Evolutionary conservation across 2,329 filamentous ascomycete species (phyloP), one percentile per base, ranked within the genome.

Genomic region (Ceratocystis variospora): DNA sequence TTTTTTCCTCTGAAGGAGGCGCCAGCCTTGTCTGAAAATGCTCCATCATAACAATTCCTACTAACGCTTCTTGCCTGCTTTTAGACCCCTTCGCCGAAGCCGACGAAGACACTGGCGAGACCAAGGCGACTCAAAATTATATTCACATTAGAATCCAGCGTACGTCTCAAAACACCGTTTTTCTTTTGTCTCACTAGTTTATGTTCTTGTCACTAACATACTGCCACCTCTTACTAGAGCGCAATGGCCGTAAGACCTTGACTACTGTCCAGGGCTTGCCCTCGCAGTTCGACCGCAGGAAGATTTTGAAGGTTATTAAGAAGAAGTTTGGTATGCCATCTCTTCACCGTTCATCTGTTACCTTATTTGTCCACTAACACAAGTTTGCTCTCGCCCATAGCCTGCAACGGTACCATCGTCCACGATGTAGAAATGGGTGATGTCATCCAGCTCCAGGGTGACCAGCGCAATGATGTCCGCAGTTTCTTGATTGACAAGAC

Each of bases 171-270:
- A 4, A 28, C 25, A 22, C 37, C 62, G 66, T 63, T 64, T 31
- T 62, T 57, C 28, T 63, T 57, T 63, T 57, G 62, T 61, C 67
- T 66, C 63, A 65, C 44, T 45, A n/a, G n/a, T 22, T 48, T 22
- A 6, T 48, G 46, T 22, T 8, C 22, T 10, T 22, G 8, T 25
- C 2, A 15, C 48, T 48, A n/a, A n/a, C 19, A 22, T n/a, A 31
- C 15, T 25, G 37, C 44, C 66, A 57, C 57, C 45, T 25, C 46
- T 6, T 3, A 28, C 41, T 12, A 97, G 93, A 99, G 83, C 94
- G 94, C 82, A 99, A 99, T 97, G 94, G 94, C 87, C 94, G 94
- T 80, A 99, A 99, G 86, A 97, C 94, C 83, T 85, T 99, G 88
- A 99, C 94, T 74, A 99, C 94, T 74, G 92, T 99, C 75, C 93